A percentile compares a stretch with the other conserved stretches of the same genome.
phyloP scores from a whole-genome alignment of 2,329 filamentous ascomycete genomes.

The Clonostachys byssicola region DNA sequence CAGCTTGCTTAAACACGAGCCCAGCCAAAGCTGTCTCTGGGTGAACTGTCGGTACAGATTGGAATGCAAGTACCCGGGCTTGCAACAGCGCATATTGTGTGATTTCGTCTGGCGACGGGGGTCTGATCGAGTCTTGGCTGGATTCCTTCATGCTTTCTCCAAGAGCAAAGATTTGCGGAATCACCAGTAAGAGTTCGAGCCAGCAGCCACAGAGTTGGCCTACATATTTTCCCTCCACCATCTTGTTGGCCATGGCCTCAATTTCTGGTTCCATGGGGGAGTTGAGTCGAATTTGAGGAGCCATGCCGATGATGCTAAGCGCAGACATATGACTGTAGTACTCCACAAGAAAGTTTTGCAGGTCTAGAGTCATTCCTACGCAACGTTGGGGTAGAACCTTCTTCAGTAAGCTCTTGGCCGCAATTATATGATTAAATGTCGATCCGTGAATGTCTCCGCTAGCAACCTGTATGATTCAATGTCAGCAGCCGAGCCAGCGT shows the following conservation, averaged over 20 bases:
- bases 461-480: background rate
- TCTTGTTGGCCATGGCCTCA: constrained; percentile 6
- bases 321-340: constrained; percentile 32
- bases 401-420: constrained; percentile 23
- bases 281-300: constrained; percentile 7
- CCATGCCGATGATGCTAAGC: constrained; percentile 32
- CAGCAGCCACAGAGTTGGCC: constrained; percentile 17
- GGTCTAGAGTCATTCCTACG: constrained; percentile 15
- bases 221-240: constrained; percentile 10
- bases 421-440: constrained; percentile 29
- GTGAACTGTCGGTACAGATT: constrained; percentile 18
- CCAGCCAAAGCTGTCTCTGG: constrained; percentile 24
- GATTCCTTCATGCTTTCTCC: constrained; percentile 1
- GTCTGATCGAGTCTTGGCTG: no score
- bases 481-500: no score
- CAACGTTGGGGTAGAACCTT: constrained; percentile 18
- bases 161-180: constrained; percentile 18
- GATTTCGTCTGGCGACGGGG: constrained; percentile 23
- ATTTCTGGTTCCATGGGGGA: constrained; percentile 10
- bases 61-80: constrained; percentile 21
- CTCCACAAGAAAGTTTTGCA: constrained; percentile 30
- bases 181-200: constrained; percentile 14
- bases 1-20: constrained; percentile 27
- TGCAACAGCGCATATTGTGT: constrained; percentile 25
- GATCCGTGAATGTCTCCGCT: constrained; percentile 30